These are phyloP conservation scores for Gymnopilus dilepis DNA, from an alignment of 768 basidiomycete species.

Conservation along the genomic window DNA sequence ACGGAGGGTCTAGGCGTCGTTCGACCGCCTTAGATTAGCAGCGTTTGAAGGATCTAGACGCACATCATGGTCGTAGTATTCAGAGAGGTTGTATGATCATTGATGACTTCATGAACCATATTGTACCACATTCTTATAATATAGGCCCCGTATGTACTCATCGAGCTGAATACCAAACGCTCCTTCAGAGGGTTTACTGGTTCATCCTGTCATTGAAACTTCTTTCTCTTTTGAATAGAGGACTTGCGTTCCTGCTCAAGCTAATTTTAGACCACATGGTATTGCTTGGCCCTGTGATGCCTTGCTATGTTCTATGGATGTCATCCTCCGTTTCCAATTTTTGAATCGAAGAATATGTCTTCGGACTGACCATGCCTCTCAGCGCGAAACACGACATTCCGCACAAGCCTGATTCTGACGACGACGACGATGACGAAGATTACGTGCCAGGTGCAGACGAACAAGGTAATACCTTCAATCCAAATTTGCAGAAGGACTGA, in stretches of 20 bases:
- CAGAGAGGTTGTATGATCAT: too few species aligned
- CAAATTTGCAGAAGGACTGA: not conserved
- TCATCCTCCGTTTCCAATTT: not conserved
- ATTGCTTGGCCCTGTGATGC: not conserved
- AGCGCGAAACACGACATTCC: slow-evolving; percentile 3
- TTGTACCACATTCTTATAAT: too few species aligned
- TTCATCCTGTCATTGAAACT: too few species aligned
- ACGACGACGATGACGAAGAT: slow-evolving; percentile 75
- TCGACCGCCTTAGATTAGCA: not conserved
- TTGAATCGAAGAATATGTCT: not conserved
- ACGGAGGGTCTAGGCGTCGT: not conserved
- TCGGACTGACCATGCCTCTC: slow-evolving; percentile 11
- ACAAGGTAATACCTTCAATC: slow-evolving; percentile 33
- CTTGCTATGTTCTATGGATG: not conserved
- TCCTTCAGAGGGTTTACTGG: too few species aligned
- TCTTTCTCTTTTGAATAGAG: too few species aligned
- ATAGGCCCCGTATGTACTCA: too few species aligned
- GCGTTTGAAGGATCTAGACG: too few species aligned
- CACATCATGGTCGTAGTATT: too few species aligned
- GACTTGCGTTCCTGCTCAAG: too few species aligned
- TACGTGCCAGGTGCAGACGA: slow-evolving; percentile 65
- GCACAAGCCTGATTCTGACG: slow-evolving; percentile 49
- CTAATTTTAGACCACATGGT: not conserved
- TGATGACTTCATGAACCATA: too few species aligned
- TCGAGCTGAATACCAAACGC: too few species aligned